Base-by-base conservation (phyloP, 352 stramenopile species). In the Globisporangium middletonii region DNA sequence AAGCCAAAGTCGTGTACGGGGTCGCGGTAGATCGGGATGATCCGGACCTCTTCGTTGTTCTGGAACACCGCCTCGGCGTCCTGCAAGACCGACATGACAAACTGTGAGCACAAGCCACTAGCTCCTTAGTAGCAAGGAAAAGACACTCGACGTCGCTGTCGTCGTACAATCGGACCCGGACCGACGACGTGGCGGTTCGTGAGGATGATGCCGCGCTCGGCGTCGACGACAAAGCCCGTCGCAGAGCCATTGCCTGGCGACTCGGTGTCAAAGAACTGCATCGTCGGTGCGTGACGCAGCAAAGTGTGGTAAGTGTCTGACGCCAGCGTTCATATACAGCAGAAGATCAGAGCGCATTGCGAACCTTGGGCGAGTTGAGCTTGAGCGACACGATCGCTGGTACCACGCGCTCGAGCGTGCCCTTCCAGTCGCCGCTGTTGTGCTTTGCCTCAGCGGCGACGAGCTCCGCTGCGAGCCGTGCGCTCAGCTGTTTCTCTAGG, bases 1-100 rank as follows among this genome's bases (percentile, higher is more conserved):
- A 97, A 96, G 23, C 87, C 90, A 77, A 97, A 98, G 68, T 98
- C 92, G 64, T 98, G 92, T 16, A 98, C 83, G 0, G 92, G 92
- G 60, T 98, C 92, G 12, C 87, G 75, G 57, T 97, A 98, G 63
- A 98, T 93, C 5, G 89, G 85, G 47, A 89, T 82, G 43, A 97
- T 78, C n/a, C 85, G 75, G 18, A 97, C 84, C 73, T 98, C 90
- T 62, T 98, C 92, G 62, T 97, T 97, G 70, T 97, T 98, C 63
- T 95, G 82, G 61, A 98, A 97, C 23, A 97, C 81, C 1, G 88
- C 89, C 53, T 98, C 89, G 0, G 88, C 87, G 53, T 94, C 80
- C 71, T 95, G 19, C 26, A 63, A 23, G 50, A 51, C 9, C n/a
- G 38, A 16, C 2, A 50, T 50, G 28, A 55, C 50, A 23, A 54